phyloP scores from a whole-genome alignment of 2,329 filamentous ascomycete genomes.

The Lachnellula subtilissima region DNA sequence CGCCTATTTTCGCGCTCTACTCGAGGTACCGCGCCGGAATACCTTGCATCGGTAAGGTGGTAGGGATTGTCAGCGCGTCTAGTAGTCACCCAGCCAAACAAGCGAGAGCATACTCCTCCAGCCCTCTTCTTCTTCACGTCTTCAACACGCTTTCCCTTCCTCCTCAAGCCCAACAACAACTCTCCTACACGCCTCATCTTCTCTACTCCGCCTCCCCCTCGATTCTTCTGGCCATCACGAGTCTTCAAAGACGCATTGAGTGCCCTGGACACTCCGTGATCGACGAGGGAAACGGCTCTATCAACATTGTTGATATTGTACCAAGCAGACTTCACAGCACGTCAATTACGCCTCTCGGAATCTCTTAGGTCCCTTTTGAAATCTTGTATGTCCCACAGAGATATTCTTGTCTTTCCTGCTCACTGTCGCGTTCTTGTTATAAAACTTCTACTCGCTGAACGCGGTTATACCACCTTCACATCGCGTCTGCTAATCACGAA shows the following conservation, averaged over 20 bases:
- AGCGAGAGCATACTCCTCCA: conserved; percentile 17
- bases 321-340: conserved; percentile 5
- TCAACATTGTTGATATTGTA: conserved; percentile 27
- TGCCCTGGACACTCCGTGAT: conserved; percentile 9
- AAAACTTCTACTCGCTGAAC: conserved; percentile 10
- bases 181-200: conserved; percentile 29
- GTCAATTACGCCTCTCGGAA: conserved; percentile 11
- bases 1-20: conserved; percentile 2
- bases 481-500: conserved; percentile 13
- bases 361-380: conserved; percentile 4
- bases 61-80: conserved; percentile 16
- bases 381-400: conserved; percentile 22
- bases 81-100: conserved; percentile 22
- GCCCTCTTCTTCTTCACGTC: conserved; percentile 18
- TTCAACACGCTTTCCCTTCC: conserved; percentile 16
- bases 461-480: conserved; percentile 21
- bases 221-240: conserved; percentile 7
- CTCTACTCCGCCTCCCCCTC: conserved; percentile 13
- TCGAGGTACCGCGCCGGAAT: conserved; percentile 11
- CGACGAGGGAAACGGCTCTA: conserved; percentile 3
- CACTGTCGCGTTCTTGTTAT: conserved; percentile 22
- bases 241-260: conserved; percentile 17
- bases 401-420: background rate
- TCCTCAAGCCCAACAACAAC: conserved; percentile 28
- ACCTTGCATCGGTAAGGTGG: conserved; percentile 4